These are phyloP conservation scores for Amauroascus verrucosus DNA, from an alignment of 2,329 filamentous ascomycete species.

Conservation along the genomic window DNA sequence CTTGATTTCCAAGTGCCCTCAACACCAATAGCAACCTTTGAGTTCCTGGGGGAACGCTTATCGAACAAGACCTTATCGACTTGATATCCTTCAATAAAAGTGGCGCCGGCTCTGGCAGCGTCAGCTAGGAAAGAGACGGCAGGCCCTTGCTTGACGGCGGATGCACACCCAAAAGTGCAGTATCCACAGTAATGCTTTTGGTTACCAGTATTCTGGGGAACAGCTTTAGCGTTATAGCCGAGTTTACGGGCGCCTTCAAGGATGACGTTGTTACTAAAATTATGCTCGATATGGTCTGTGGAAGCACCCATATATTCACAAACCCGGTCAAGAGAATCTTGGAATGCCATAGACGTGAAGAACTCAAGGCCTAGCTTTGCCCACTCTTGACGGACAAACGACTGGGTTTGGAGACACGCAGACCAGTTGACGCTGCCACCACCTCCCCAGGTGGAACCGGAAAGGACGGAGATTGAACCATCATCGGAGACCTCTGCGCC, in stretches of 20 bases:
- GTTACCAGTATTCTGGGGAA: constrained; percentile 71
- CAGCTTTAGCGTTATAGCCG: constrained; percentile 57
- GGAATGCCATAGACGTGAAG: constrained; percentile 63
- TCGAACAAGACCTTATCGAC: constrained; percentile 61
- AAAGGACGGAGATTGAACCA: constrained; percentile 49
- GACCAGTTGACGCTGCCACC: constrained; percentile 86
- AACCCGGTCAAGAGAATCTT: constrained; percentile 68
- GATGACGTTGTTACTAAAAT: constrained; percentile 59
- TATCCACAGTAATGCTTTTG: constrained; percentile 64
- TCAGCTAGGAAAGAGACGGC: constrained; percentile 67
- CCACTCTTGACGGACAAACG: constrained; percentile 73
- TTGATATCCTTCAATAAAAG: constrained; percentile 73
- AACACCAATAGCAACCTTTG: constrained; percentile 57
- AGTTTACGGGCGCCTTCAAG: constrained; percentile 64
- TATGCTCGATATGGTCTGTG: constrained; percentile 57
- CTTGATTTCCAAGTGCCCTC: constrained; percentile 65
- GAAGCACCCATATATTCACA: constrained; percentile 69
- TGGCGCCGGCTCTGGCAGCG: constrained; percentile 63
- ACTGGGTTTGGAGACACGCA: constrained; percentile 57
- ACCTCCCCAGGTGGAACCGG: constrained; percentile 69
- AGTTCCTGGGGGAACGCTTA: constrained; percentile 31
- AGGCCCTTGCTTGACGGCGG: constrained; percentile 68
- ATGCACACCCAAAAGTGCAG: constrained; percentile 50
- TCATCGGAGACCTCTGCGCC: constrained; percentile 50
- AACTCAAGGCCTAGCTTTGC: constrained; percentile 57